Evolutionary conservation across 2,329 filamentous ascomycete species (phyloP), one percentile per base, ranked within the genome.

Genomic region (Paracorniculantispora psalliotae): DNA sequence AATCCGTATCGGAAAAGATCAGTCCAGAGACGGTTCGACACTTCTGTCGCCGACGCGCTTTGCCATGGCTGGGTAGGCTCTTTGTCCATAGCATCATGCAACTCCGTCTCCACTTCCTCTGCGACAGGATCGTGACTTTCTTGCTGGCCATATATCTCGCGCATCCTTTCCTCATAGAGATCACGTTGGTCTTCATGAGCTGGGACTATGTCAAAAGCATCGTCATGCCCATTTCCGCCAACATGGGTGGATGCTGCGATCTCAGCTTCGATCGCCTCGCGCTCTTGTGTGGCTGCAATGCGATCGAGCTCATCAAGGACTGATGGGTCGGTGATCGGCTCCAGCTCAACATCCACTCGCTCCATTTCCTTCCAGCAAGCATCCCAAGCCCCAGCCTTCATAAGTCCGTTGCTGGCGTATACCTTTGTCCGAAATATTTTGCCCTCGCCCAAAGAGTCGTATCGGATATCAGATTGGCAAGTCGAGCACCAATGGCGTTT

Each of bases 331-430:
- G 92, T 81, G 67, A 87, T 83, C 3, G 94, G 89, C 66, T 90
- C 85, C 55, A 99, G 84, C 72, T 97, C 93, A 1, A 96, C 90
- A 68, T 99, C 94, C 0, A 97, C 91, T n/a, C 93, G 84, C 75
- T 99, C 94, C 94, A 99, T 99, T 73, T 97, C 93, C 65, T 85
- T 89, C 93, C 93, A 99, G 60, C 91, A 93, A 2, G 92, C 92
- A 4, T 85, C 84, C 94, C 94, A 99, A 0, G 94, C 93, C 0
- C 91, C 91, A 5, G 91, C 87, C 60, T 87, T 85, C 91, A 99
- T 96, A 50, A 97, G 77, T 0, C 94, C 94, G 72, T 97, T 99
- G 55, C 92, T 93, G 1, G 94, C 94, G 68, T 93, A 99, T 1
- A 97, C 87, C 69, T 92, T 94, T 71, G 97, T 81, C 30, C 86